Evolutionary conservation across 176 grass and related monocot species (phyloP).

Genomic region (Triticum timopheevii): DNA sequence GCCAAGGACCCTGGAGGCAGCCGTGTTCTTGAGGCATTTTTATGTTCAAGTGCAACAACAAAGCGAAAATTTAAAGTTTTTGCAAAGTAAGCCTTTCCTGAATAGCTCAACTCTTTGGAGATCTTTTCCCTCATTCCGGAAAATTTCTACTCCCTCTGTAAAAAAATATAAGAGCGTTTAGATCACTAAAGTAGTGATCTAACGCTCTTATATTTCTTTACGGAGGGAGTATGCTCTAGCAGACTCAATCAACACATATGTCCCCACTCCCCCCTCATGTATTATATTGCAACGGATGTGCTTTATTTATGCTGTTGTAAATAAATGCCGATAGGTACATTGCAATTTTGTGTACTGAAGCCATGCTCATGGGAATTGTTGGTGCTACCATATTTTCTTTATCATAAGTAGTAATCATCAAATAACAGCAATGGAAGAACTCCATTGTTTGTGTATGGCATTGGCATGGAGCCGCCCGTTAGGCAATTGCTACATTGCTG

Average conservation of each 20-base stretch:
- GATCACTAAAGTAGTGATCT: too few species aligned
- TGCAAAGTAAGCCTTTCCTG: slow-evolving; percentile 67
- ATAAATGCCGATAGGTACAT: neutral
- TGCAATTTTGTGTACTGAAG: neutral
- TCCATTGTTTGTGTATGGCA: neutral
- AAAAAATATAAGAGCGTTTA: too few species aligned
- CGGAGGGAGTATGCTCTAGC: neutral
- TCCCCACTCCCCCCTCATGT: neutral
- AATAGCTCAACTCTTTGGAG: slow-evolving; percentile 15
- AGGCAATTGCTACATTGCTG: neutral
- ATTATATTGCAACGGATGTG: neutral
- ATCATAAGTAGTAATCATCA: slow-evolving; percentile 2
- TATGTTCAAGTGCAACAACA: slow-evolving; percentile 63
- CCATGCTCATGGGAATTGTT: neutral
- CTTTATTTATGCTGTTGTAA: slow-evolving; percentile 5
- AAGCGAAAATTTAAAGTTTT: slow-evolving; percentile 87
- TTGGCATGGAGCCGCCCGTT: neutral
- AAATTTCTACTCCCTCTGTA: neutral
- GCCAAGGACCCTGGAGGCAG: slow-evolving; percentile 80
- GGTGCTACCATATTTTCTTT: neutral
- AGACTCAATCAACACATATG: neutral
- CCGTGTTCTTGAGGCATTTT: slow-evolving; percentile 89
- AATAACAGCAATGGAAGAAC: slow-evolving; percentile 8
- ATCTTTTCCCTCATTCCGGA: slow-evolving; percentile 9
- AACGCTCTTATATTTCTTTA: too few species aligned